phyloP scores from a whole-genome alignment of 495 filamentous ascomycete species.

The Talaromyces nanjingensis region DNA sequence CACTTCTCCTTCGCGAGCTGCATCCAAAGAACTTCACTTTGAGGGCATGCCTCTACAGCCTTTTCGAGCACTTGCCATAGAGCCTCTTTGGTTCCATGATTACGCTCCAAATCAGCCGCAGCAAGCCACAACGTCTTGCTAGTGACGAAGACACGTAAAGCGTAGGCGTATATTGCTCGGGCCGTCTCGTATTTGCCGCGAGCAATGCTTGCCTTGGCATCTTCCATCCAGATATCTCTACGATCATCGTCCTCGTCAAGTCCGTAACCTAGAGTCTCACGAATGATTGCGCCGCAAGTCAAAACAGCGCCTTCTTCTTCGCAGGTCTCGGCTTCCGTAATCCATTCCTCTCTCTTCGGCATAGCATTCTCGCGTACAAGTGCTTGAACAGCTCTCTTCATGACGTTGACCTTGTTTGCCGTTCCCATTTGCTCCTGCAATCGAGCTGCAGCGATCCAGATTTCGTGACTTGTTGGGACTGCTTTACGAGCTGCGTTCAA shows the following conservation, averaged over 20 bases:
- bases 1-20: conserved; percentile 91
- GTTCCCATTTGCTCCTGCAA: conserved; percentile 86
- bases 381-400: conserved; percentile 90
- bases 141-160: conserved; percentile 77
- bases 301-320: conserved; percentile 85
- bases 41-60: conserved; percentile 85
- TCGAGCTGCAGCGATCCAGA: conserved; percentile 92
- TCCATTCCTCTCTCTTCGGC: conserved; percentile 96
- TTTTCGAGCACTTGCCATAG: conserved; percentile 83
- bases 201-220: conserved; percentile 71
- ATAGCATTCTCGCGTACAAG: conserved; percentile 88
- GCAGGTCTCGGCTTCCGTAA: conserved; percentile 87
- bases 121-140: conserved; percentile 80
- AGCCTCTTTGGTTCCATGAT: conserved; percentile 78
- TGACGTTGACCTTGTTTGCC: conserved; percentile 70
- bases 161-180: conserved; percentile 87
- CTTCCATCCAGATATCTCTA: conserved; percentile 91
- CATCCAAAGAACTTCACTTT: conserved; percentile 89
- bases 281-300: conserved; percentile 81
- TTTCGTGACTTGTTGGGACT: conserved; percentile 80
- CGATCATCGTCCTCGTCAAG: conserved; percentile 96
- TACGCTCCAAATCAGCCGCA: conserved; percentile 84
- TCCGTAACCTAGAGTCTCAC: conserved; percentile 87
- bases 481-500: conserved; percentile 93
- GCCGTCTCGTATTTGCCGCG: conserved; percentile 82